Evolutionary conservation across 208 protist genomes (phyloP).

Genomic region (Trichomonas vaginalis): DNA sequence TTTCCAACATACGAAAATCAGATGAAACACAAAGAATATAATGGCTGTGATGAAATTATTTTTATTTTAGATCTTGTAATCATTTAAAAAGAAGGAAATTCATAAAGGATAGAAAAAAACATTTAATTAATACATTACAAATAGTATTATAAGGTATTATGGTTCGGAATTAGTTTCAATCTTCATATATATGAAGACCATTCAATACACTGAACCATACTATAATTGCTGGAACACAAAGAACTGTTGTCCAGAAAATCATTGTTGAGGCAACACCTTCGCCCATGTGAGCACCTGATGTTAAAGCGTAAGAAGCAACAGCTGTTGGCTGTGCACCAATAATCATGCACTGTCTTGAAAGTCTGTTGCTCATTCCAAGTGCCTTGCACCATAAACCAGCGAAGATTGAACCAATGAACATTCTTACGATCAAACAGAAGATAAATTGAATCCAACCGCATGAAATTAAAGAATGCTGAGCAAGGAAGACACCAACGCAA

Average conservation of each 20-base stretch:
- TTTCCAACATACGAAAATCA: no score
- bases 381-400: background rate
- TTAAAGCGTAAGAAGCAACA: background rate
- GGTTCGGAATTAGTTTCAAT: background rate
- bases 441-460: background rate
- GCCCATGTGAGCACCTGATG: background rate
- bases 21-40: no score
- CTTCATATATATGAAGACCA: background rate
- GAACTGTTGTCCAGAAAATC: background rate
- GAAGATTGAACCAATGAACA: background rate
- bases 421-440: background rate
- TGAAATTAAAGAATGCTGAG: background rate
- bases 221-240: background rate
- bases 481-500: background rate
- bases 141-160: background rate
- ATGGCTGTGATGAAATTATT: no score
- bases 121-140: background rate
- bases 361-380: background rate
- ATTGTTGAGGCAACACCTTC: background rate
- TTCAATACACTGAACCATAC: background rate
- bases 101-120: no score
- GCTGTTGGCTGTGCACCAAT: background rate
- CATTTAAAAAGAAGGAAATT: no score
- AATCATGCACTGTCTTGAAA: background rate
- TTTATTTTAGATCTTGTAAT: no score